A percentile compares a stretch with the other conserved stretches of the same genome.
phyloP scores from a whole-genome alignment of 169 alveolate species.

The Eimeria acervulina region DNA sequence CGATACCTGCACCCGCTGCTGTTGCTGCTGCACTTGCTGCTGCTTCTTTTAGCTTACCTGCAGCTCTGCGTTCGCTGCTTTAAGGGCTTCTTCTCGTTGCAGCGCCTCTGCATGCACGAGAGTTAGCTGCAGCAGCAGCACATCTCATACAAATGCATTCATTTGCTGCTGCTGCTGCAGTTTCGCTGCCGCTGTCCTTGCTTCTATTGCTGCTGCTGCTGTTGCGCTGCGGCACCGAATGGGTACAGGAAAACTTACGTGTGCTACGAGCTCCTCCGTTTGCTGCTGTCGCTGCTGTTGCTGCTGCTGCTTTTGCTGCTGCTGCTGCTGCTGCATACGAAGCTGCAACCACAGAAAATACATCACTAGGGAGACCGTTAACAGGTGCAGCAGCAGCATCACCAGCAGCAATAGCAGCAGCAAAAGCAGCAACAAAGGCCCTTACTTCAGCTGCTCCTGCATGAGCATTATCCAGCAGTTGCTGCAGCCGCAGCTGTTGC shows the following conservation, averaged over 20 bases:
- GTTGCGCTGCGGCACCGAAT: not conserved
- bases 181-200: not conserved
- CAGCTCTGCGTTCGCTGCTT: constrained; percentile 9
- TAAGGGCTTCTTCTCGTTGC: constrained; percentile 39
- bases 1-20: not conserved
- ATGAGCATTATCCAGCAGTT: constrained; percentile 5
- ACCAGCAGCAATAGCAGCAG: constrained; percentile 9
- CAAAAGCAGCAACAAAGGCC: not conserved
- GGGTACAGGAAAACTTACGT: not conserved
- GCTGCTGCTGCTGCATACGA: constrained; percentile 43
- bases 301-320: constrained; percentile 37
- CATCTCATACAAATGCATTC: not conserved
- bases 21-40: not conserved
- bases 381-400: not conserved
- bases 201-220: not conserved
- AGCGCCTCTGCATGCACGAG: constrained; percentile 38
- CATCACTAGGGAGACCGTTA: not conserved
- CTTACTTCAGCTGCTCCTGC: constrained; percentile 34
- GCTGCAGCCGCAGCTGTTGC: constrained; percentile 60
- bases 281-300: constrained; percentile 74
- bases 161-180: constrained; percentile 20
- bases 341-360: constrained; percentile 17
- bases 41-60: constrained; percentile 28
- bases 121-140: constrained; percentile 50
- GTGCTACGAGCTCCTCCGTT: constrained; percentile 61